Base-by-base conservation (phyloP, 2,329 filamentous ascomycete genomes). In the Dryadomyces quercivorus region DNA sequence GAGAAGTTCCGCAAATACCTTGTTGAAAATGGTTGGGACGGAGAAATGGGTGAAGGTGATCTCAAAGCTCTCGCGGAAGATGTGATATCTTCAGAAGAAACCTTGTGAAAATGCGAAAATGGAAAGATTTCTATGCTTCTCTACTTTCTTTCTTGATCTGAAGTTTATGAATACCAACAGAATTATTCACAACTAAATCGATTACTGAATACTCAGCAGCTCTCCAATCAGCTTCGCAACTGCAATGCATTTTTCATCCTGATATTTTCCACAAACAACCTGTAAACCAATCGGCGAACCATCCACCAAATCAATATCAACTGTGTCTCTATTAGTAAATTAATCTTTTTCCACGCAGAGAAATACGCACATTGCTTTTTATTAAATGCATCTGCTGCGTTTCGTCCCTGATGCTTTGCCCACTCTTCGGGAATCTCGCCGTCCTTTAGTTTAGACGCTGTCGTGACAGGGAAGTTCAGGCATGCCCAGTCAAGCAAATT, bases 31-130 rank as follows among this genome's bases (percentile, higher is more conserved):
- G 56, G 58, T 16, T 59, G 58, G 58, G 54, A 59, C 38, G 58
- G 54, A 22, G 58, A 56, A 51, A 58, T 59, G 58, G 58, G 58
- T 13, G 58, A 59, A 48, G 56, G 52, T 20, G 58, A 59, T 20
- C 40, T 58, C 20, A 26, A 48, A 21, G 57, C 56, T 1, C 38
- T 52, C 2, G 54, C 54, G 2, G 18, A 53, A 22, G 40, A 20
- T 31, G 26, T 8, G 8, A 8, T 31, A 8, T 31, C 26, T 31
- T 8, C 26, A 5, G 26, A 31, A 4, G 26, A 31, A 31, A 31
- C 26, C 26, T 8, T 8, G 26, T 31, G 26, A 31, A 31, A 31
- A 31, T 31, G 26, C 8, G 26, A 5, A 31, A 31, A 31, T 4
- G 26, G 26, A 31, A 31, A 5, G 26, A 8, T 31, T 31, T 31